A percentile compares a stretch with the other conserved stretches of the same genome.
phyloP scores from a whole-genome alignment of 169 alveolate species.

The Sarcocystis neurona region DNA sequence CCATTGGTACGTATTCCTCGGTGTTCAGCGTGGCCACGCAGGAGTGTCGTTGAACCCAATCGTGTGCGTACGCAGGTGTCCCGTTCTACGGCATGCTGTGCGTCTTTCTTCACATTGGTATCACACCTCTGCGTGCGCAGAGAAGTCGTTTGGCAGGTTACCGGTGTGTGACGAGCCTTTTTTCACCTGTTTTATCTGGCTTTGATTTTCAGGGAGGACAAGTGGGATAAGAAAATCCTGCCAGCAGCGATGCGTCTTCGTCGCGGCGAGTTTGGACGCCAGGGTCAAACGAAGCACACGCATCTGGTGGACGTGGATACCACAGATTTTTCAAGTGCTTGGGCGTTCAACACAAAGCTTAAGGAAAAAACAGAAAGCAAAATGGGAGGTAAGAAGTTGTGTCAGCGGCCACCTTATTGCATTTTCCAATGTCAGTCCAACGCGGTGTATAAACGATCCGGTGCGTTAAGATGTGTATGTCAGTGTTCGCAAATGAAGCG shows the following conservation, averaged over 20 bases:
- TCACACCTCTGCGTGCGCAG: not conserved
- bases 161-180: not conserved
- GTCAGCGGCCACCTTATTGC: too few relatives aligned
- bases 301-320: slow-evolving; percentile 95
- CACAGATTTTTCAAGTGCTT: slow-evolving; percentile 81
- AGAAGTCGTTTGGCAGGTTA: not conserved
- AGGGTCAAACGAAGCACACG: slow-evolving; percentile 93
- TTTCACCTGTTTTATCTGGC: not conserved
- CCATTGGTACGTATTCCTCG: too few relatives aligned
- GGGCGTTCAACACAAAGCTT: slow-evolving; percentile 61
- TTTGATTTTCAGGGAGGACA: slow-evolving; percentile 72
- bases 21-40: too few relatives aligned
- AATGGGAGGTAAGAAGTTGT: slow-evolving; percentile 23
- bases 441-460: too few relatives aligned
- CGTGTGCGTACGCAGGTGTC: not conserved
- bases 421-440: too few relatives aligned
- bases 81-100: not conserved
- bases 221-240: slow-evolving; percentile 76
- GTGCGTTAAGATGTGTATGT: too few relatives aligned
- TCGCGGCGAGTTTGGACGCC: slow-evolving; percentile 86
- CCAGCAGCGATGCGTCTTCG: slow-evolving; percentile 83
- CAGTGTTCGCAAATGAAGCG: too few relatives aligned
- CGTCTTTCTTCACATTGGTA: not conserved
- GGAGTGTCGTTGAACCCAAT: too few relatives aligned
- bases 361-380: slow-evolving; percentile 30